Evolutionary conservation across 805 yeast species (phyloP), one percentile per base, ranked within the genome.

Genomic region (Metschnikowia cerradonensis): DNA sequence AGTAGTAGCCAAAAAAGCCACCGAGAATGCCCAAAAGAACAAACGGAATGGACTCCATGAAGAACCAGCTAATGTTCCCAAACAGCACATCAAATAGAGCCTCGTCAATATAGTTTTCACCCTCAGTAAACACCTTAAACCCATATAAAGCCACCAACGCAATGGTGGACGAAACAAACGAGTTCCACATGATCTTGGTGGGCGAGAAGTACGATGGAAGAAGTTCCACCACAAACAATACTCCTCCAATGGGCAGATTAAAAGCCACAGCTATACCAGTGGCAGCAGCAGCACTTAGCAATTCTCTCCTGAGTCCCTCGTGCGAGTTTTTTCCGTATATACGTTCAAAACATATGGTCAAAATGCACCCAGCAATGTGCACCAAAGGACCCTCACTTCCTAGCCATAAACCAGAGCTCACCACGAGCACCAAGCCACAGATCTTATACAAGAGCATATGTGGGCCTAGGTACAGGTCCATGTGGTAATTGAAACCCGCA

Each of bases 361-460:
- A 58, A 26, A 82, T 70, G 55, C 88, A 81, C 56, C 88, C 81
- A 0, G 92, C 78, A 3, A 89, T 79, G 65, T 90, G 96, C 23
- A 88, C 91, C 49, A 90, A 65, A 0, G 96, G 96, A 1, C 96
- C 96, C 60, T 89, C 96, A 60, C 82, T 83, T 6, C 96, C 96
- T 6, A 86, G 75, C 88, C 92, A 86, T 2, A 89, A 60, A 0
- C 96, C 96, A 1, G 88, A 80, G 20, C 90, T 83, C 4, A 86
- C 84, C 14, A 85, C 84, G 43, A 87, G 67, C 5, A 82, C 70
- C 44, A 88, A 67, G 2, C 90, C 87, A 1, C 72, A 39, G 3
- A 79, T 69, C 61, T 88, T 88, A 48, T 73, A 71, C 2, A 79
- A 20, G n/a, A 88, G 67, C 3, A 86, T 76, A 32, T 66, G 64